phyloP scores from a whole-genome alignment of 202 grass and related monocot species.

The Carex arenaria region DNA sequence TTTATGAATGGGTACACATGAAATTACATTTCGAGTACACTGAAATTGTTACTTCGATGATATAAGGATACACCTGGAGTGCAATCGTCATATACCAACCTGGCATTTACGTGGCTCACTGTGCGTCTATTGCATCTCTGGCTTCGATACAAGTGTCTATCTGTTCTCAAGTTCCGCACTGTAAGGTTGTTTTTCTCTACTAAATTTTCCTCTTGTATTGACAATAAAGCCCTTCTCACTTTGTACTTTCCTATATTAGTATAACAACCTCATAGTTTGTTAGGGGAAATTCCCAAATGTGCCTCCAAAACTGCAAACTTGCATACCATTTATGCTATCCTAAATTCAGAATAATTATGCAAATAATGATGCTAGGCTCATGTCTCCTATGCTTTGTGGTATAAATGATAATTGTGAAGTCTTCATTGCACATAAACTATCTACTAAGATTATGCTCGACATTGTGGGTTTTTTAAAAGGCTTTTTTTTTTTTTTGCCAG shows the following conservation, averaged over 20 bases:
- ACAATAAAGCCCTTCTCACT: conserved; percentile 17
- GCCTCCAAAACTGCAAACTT: neutral
- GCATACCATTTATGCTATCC: neutral
- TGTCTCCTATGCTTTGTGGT: neutral
- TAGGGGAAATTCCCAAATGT: neutral
- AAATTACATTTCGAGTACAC: conserved; percentile 3
- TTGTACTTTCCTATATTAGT: conserved; percentile 3
- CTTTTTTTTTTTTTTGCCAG: conserved; percentile 38
- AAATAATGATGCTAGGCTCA: neutral
- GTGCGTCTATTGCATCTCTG: conserved; percentile 82
- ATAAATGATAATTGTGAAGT: neutral
- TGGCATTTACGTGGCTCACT: conserved; percentile 63
- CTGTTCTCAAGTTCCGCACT: conserved; percentile 82
- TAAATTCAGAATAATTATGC: conserved; percentile 6
- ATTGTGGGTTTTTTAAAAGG: neutral
- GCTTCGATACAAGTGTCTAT: conserved; percentile 74
- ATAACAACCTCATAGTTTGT: neutral
- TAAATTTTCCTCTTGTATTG: conserved; percentile 28
- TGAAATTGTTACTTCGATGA: conserved; percentile 1
- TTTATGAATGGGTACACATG: neutral
- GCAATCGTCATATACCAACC: conserved; percentile 60
- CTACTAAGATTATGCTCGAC: neutral
- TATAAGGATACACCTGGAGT: conserved; percentile 64
- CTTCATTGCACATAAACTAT: conserved; percentile 2
- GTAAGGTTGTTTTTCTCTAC: conserved; percentile 72